Base-by-base conservation (phyloP, 768 basidiomycete species). In the Tephrocybe rancida region DNA sequence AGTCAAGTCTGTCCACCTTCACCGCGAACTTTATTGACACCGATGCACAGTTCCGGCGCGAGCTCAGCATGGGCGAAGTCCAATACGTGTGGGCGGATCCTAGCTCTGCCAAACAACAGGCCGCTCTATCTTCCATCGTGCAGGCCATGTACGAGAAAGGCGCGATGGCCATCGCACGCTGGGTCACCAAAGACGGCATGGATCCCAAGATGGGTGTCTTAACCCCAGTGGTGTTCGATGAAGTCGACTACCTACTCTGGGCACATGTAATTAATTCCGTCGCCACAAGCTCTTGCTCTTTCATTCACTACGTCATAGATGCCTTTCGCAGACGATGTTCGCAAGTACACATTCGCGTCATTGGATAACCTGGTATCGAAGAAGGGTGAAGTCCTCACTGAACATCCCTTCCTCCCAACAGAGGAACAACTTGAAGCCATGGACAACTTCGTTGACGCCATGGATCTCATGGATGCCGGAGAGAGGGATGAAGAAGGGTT, bases 301-400 rank as follows among this genome's bases (percentile, higher is more conserved):
- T 61, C n/a, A 8, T 34, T 29, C 5, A 45, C 39, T 8, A 49
- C 2, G 10, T 34, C 37, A 9, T 58, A 95, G 93, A 83, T 98
- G 81, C 96, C 96, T 0, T 98, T 97, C 64, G 93, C 93, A 2
- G 96, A 99, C 66, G 96, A 99, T 61, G 78, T 94, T 48, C 84
- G 94, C 53, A 89, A 85, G 58, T 93, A 92, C 68, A 85, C 83
- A 9, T 98, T 99, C 67, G 84, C 88, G 0, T 91, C 91, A 0
- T 78, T 98, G 26, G 83, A 86, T 39, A 77, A 77, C 9, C 79
- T 96, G 14, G 73, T 87, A 53, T 87, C 84, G 50, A 89, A 84
- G 65, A 87, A 86, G 42, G 93, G 94, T 2, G 86, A 91, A 60
- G 67, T 67, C 0, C 68, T 98, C 32, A 81, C 72, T 19, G 83